These are phyloP conservation scores for Gossypium rotundifolium DNA, from an alignment of 345 rosid genomes.

Conservation along the genomic window DNA sequence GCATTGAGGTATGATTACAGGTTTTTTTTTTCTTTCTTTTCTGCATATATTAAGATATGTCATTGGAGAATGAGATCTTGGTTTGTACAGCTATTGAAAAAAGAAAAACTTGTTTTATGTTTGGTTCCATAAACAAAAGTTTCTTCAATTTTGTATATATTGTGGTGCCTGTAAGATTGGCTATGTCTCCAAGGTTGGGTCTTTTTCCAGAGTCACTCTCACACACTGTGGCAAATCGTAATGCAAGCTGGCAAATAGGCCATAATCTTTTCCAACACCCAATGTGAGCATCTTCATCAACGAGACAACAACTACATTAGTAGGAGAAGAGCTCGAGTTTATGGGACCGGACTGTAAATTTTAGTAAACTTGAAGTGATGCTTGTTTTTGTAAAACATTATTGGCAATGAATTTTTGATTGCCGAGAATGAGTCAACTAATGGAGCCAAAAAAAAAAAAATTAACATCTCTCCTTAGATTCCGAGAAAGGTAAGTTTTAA, in stretches of 20 bases:
- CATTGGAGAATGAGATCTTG: constrained; percentile 12
- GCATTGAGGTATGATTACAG: constrained; percentile 14
- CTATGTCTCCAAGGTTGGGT: constrained; percentile 11
- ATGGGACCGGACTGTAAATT: too few relatives aligned
- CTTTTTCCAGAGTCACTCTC: constrained; percentile 28
- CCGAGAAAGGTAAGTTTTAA: not conserved
- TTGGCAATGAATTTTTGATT: not conserved
- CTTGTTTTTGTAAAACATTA: not conserved
- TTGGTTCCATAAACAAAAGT: constrained; percentile 1
- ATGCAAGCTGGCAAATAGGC: not conserved
- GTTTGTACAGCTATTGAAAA: constrained; percentile 34
- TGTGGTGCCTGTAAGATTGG: not conserved
- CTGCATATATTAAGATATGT: constrained; percentile 15
- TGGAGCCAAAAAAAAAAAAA: not conserved
- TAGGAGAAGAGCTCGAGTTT: too few relatives aligned
- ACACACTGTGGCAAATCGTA: not conserved
- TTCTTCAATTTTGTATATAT: not conserved
- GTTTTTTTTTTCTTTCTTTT: constrained; percentile 12
- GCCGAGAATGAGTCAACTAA: not conserved
- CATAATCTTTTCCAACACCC: constrained; percentile 1
- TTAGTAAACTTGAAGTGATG: not conserved
- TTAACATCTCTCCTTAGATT: not conserved
- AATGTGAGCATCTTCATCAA: not conserved
- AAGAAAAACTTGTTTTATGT: constrained; percentile 3
- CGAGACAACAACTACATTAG: too few relatives aligned